Conservation (phyloP, 2,329 filamentous ascomycete species). For the Sporothrix brunneoviolacea region DNA sequence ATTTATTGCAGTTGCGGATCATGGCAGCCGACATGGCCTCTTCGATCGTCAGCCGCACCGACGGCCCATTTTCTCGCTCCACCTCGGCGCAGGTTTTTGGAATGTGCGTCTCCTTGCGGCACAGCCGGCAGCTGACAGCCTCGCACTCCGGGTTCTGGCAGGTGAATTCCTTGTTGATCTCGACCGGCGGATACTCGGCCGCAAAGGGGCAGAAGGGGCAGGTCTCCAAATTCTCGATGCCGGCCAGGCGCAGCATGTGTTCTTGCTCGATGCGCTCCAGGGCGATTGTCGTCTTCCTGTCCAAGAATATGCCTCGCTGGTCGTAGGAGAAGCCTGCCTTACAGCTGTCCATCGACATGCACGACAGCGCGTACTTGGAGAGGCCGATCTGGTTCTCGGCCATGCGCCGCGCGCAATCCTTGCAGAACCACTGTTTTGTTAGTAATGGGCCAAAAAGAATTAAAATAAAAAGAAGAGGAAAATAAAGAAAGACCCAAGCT, state of each 20-base stretch:
- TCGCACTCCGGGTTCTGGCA: slow-evolving; percentile 62
- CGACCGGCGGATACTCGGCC: slow-evolving; percentile 61
- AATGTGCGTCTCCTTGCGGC: slow-evolving; percentile 61
- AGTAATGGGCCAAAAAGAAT: not conserved
- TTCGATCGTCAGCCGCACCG: slow-evolving; percentile 62
- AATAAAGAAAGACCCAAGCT: slow-evolving; percentile 11
- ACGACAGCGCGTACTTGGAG: slow-evolving; percentile 60
- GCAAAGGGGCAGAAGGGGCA: slow-evolving; percentile 82
- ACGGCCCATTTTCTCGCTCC: slow-evolving; percentile 51
- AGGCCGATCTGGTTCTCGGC: slow-evolving; percentile 64
- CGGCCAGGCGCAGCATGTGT: slow-evolving; percentile 60
- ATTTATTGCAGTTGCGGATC: slow-evolving; percentile 68
- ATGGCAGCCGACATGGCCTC: slow-evolving; percentile 78
- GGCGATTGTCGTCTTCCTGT: slow-evolving; percentile 50
- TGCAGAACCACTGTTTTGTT: slow-evolving; percentile 56
- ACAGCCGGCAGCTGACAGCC: slow-evolving; percentile 60
- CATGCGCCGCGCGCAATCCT: slow-evolving; percentile 55
- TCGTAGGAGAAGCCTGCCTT: slow-evolving; percentile 49
- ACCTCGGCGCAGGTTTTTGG: slow-evolving; percentile 66
- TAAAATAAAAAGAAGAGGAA: not conserved
- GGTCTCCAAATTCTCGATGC: slow-evolving; percentile 62
- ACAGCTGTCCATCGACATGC: slow-evolving; percentile 66
- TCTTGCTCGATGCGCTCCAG: slow-evolving; percentile 67
- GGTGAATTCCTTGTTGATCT: slow-evolving; percentile 64
- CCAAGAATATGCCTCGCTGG: slow-evolving; percentile 52